Evolutionary conservation across 106 monocot species (phyloP), one percentile per base, ranked within the genome.

Genomic region (Dendrobium nobile): DNA sequence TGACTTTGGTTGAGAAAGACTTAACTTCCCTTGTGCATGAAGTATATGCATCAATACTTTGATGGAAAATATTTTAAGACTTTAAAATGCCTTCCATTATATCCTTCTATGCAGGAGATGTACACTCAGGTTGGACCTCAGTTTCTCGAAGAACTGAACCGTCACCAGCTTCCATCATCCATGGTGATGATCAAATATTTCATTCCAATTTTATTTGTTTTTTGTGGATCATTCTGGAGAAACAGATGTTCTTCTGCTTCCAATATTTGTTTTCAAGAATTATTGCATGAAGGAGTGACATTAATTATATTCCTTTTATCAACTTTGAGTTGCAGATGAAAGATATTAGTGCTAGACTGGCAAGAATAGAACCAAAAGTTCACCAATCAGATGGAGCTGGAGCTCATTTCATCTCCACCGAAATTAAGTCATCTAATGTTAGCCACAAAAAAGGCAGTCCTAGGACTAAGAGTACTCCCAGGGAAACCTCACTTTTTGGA

Each of bases 91-190:
- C 13, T 47, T 47, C 51, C 13, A 13, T 51, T 51, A 13, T 15
- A 51, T 41, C 74, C 74, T 74, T 7, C 9, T 20, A 41, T 74
- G 74, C 20, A 99, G 99, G 99, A 93, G 85, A 91, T 93, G 83
- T 99, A 99, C 86, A 83, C 77, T 43, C 91, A 99, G 28, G 78
- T 84, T 78, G 99, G 99, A 76, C 61, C 95, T 77, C 99, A 99
- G 41, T 95, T 99, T 82, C 91, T 83, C 78, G 99, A 99, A 83
- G 99, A 99, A 80, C 83, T 99, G 82, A 91, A 99, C 73, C 93
- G 93, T 48, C 90, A 99, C 54, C 85, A 90, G 82, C 83, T 99
- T 78, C 91, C 99, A 86, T 80, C 90, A 13, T 81, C 84, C 37
- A 93, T 99, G 99, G 99, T 99, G 91, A 80, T 84, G 51, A 13